These are phyloP conservation scores for Aurantiochytrium sp. DNA, from an alignment of 108 stramenopile genomes.

Conservation along the genomic window DNA sequence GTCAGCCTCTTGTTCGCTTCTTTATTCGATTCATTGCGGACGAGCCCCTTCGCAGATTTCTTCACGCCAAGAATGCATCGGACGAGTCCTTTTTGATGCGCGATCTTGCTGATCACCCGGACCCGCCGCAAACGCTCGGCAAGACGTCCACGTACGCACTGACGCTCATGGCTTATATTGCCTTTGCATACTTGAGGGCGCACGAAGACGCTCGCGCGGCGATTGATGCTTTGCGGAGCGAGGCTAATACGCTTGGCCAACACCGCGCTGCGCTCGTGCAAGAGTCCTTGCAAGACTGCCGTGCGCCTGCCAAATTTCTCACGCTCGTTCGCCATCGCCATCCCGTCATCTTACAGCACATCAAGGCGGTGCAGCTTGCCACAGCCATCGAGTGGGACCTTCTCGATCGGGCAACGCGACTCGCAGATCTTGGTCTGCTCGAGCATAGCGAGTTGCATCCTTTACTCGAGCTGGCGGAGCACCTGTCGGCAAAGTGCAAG, in stretches of 20 bases:
- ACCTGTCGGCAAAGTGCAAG: neutral
- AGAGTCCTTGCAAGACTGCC: neutral
- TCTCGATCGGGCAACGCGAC: neutral
- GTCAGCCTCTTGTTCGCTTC: neutral
- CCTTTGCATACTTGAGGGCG: neutral
- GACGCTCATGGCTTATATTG: neutral
- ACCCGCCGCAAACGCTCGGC: neutral
- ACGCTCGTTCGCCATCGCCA: neutral
- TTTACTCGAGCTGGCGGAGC: neutral
- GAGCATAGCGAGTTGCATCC: neutral
- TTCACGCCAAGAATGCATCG: neutral
- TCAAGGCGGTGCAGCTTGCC: neutral
- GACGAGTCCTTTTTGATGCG: neutral
- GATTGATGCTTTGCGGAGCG: neutral
- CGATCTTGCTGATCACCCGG: neutral
- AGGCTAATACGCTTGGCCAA: neutral
- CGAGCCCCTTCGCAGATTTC: neutral
- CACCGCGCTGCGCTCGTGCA: neutral
- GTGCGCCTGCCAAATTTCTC: neutral
- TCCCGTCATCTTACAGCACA: neutral
- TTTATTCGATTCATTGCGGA: neutral
- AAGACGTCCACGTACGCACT: neutral
- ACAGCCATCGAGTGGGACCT: neutral
- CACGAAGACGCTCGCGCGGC: neutral
- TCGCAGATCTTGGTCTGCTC: neutral